Evolutionary conservation across 192 early-diverging fungal species (phyloP), one percentile per base, ranked within the genome.

Genomic region (Backusella sp.): DNA sequence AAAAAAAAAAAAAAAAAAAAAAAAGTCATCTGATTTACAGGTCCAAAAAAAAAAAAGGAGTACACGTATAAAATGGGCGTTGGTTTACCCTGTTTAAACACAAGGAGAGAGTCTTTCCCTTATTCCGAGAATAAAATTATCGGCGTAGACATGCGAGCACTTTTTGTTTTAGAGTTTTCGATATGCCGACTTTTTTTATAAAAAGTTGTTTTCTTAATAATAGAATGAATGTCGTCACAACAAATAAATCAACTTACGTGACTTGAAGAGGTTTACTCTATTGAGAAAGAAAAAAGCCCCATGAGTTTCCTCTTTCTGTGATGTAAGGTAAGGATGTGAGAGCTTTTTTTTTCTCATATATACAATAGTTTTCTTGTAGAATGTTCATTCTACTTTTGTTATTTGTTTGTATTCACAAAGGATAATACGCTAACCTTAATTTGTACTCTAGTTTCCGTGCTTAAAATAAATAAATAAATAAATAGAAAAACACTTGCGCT

Each of bases 341-440:
- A n/a, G n/a, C n/a, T n/a, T n/a, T n/a, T 11, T 28, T 62, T 62
- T 23, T 62, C 26, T 0, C 28, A 26, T 62, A 28, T 26, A 28
- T 12, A 23, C 8, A 23, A 62, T 56, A 62, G 8, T 12, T 14
- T 26, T 21, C 21, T 53, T 53, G 8, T 49, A 62, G 56, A 62
- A 62, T 26, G 56, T 62, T 59, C 56, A 59, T 11, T 59, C 56
- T 59, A 59, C 56, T 59, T 28, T 30, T 62, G 23, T 62, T 49
- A 56, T 56, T 62, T 62, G 23, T 62, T 62, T 62, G 23, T 62
- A 28, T 26, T 62, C 56, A 62, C 56, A 56, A 56, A 56, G 53
- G 53, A 56, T 56, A 56, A 56, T 56, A 56, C 53, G 53, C 53
- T 56, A 56, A 56, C 56, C 56, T 62, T 62, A 26, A 62, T 62